Base-by-base conservation (phyloP, 257 asterid species). In the Nicotiana paniculata region DNA sequence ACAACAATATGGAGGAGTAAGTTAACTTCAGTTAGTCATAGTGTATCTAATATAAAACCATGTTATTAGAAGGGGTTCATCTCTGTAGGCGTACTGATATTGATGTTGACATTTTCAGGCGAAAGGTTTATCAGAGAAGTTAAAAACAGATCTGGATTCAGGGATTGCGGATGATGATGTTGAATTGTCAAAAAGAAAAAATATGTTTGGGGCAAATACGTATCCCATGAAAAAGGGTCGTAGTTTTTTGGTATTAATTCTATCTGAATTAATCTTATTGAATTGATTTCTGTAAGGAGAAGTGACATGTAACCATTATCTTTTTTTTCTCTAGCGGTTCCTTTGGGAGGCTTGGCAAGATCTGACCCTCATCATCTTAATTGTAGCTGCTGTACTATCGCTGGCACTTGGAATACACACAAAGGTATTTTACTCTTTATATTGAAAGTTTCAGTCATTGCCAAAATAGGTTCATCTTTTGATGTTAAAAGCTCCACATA, bases 331-430 rank as follows among this genome's bases (percentile, higher is more conserved):
- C 79, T 85, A 96, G 99, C 89, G 84, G 83, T 96, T 96, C 91
- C 91, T 95, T 54, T 95, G 98, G 99, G 99, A 95, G 81, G 92
- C 98, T 82, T 93, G 97, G 99, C 98, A 95, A 84, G 99, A 96
- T 82, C 84, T 92, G 77, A 96, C 99, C 75, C 97, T 96, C 87
- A 90, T 96, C 81, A 93, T 96, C 87, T 88, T 96, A 83, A 94
- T 91, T 51, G 72, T 96, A 82, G 97, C 99, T 58, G 99, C 99
- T 18, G 82, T 86, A 32, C 93, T 94, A 61, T 96, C 99, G 3
- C 76, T 96, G 91, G 94, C 81, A 77, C 99, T 96, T 80, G 99
- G 99, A 74, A 93, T 96, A 78, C 89, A 91, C 82, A 93, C 97
- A 61, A 91, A 93, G 93, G 99, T 93, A 77, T 80, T 83, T 75